Conservation (phyloP, 257 asterid species). For the Ilex asprella region DNA sequence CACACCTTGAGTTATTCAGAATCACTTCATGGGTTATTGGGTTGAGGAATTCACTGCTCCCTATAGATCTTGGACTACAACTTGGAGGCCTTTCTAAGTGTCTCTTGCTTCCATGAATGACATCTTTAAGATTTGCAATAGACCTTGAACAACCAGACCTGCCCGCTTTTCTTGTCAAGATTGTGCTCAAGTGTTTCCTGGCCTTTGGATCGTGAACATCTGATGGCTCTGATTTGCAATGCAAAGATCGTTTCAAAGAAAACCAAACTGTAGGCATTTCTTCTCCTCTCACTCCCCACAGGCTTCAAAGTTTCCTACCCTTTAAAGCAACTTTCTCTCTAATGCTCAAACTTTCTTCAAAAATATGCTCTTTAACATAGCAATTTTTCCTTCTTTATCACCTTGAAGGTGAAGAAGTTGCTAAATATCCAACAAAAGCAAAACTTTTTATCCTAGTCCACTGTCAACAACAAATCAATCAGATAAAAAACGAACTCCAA, state of each 20-base stretch:
- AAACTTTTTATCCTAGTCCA: background rate
- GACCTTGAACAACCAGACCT: conserved; percentile 86
- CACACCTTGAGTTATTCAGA: conserved; percentile 58
- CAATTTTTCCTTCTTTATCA: background rate
- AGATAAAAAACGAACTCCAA: too few species aligned
- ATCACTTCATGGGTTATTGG: conserved; percentile 80
- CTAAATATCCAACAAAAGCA: background rate
- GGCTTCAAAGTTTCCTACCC: background rate
- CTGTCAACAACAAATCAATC: background rate
- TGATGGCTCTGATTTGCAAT: conserved; percentile 49
- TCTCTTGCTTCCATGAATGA: conserved; percentile 87
- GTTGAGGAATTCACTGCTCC: conserved; percentile 72
- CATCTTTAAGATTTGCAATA: conserved; percentile 80
- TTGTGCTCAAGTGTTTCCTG: conserved; percentile 26
- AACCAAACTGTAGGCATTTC: conserved; percentile 88
- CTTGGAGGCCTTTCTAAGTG: conserved; percentile 61
- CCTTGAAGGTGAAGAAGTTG: background rate
- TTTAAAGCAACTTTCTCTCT: background rate
- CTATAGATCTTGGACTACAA: conserved; percentile 86
- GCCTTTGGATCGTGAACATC: conserved; percentile 53
- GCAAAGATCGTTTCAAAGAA: conserved; percentile 53
- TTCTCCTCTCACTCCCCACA: background rate
- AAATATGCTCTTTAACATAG: background rate
- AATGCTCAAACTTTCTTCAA: background rate
- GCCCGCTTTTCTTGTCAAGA: conserved; percentile 41